Conservation (phyloP, 2,329 filamentous ascomycete genomes). For the Tolypocladium pustulatum region DNA sequence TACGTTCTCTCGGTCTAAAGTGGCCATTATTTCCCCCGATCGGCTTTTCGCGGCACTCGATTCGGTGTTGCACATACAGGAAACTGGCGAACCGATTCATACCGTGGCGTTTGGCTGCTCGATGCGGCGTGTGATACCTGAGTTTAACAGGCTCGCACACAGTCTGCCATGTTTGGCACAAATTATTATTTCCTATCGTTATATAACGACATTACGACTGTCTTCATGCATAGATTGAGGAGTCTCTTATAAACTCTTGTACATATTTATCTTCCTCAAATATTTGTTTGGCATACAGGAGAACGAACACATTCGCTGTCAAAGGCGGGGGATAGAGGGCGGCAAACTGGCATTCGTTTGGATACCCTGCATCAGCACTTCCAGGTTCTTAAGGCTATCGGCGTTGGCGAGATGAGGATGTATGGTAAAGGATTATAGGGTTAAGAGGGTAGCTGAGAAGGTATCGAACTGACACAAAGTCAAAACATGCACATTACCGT, state of each 20-base stretch:
- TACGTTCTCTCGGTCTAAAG: slow-evolving; percentile 64
- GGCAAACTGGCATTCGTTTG: slow-evolving; percentile 13
- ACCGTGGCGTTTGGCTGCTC: background rate
- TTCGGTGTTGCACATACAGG: background rate
- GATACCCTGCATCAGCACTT: slow-evolving; percentile 22
- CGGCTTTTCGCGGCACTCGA: background rate
- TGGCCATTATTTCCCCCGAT: slow-evolving; percentile 3
- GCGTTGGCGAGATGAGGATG: slow-evolving; percentile 12
- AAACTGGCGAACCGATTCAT: background rate
- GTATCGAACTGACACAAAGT: background rate
- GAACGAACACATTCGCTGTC: slow-evolving; percentile 2
- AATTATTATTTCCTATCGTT: background rate
- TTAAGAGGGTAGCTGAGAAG: background rate
- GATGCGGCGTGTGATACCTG: background rate
- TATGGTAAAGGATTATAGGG: background rate
- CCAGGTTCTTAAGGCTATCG: slow-evolving; percentile 13
- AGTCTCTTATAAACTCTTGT: slow-evolving; percentile 1
- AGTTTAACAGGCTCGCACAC: background rate
- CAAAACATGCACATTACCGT: background rate
- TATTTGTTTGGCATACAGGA: background rate
- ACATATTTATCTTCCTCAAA: slow-evolving; percentile 6
- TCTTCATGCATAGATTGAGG: background rate
- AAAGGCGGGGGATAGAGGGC: slow-evolving; percentile 8
- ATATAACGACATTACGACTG: slow-evolving; percentile 3
- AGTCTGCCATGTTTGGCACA: background rate